These are phyloP conservation scores for Pezizomycotina sp. DNA, from an alignment of 2,329 filamentous ascomycete species.

Conservation along the genomic window DNA sequence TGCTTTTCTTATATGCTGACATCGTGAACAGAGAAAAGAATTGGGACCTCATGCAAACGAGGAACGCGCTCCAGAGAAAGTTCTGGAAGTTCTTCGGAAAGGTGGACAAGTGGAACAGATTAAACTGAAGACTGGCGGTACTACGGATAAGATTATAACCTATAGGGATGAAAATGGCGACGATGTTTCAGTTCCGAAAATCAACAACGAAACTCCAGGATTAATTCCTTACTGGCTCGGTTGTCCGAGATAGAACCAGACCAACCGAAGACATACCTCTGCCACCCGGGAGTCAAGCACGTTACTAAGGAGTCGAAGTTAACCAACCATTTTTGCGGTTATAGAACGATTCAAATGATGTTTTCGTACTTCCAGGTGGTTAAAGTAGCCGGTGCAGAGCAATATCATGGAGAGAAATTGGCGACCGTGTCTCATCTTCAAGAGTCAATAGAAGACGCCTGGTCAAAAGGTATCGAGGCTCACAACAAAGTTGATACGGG, in stretches of 20 bases:
- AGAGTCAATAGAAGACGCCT: conserved; percentile 70
- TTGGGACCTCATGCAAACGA: conserved; percentile 58
- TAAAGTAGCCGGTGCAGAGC: conserved; percentile 39
- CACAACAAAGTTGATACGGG: conserved; percentile 66
- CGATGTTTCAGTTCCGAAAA: conserved; percentile 27
- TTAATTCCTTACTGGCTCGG: conserved; percentile 46
- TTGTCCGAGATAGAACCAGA: conserved; percentile 47
- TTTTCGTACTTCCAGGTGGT: conserved; percentile 57
- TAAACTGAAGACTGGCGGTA: conserved; percentile 34
- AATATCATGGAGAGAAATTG: conserved; percentile 33
- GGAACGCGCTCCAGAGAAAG: conserved; percentile 55
- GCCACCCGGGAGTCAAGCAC: conserved; percentile 57
- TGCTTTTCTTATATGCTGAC: too few species aligned
- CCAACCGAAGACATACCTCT: conserved; percentile 60
- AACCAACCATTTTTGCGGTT: conserved; percentile 83
- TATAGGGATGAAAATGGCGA: conserved; percentile 7
- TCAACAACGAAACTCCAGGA: conserved; percentile 36
- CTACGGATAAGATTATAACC: conserved; percentile 31
- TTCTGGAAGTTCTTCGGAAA: conserved; percentile 44
- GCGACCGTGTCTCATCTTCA: conserved; percentile 72
- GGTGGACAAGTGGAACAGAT: conserved; percentile 40
- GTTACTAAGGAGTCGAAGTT: conserved; percentile 68
- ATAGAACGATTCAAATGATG: conserved; percentile 87
- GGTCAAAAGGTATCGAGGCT: conserved; percentile 68
- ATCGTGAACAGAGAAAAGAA: conserved; percentile 45